Evolutionary conservation across 306 rosid genomes (phyloP).

Genomic region (Ziziphus jujuba): DNA sequence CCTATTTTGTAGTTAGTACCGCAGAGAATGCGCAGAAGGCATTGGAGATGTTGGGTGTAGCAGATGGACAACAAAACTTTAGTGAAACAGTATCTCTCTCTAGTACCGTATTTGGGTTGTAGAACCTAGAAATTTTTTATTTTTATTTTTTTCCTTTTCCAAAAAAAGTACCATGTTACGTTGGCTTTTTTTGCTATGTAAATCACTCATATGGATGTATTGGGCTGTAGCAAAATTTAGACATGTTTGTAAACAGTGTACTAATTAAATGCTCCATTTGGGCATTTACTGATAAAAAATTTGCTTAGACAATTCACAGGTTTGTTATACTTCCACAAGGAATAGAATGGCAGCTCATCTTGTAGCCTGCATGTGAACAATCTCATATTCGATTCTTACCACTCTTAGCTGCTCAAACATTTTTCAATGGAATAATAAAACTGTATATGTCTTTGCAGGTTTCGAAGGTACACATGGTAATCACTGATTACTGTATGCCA

Average conservation of each 20-base stretch:
- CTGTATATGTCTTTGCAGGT: slow-evolving; percentile 7
- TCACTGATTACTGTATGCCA: slow-evolving; percentile 38
- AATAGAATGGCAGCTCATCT: not conserved
- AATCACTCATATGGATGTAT: too few relatives aligned
- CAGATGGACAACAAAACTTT: slow-evolving; percentile 18
- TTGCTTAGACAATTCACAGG: not conserved
- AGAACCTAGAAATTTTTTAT: too few relatives aligned
- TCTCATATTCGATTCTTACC: not conserved
- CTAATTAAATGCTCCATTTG: too few relatives aligned
- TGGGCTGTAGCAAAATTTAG: too few relatives aligned
- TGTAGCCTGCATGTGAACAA: not conserved
- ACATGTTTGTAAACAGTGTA: too few relatives aligned
- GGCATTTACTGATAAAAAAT: too few relatives aligned
- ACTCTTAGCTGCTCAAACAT: not conserved
- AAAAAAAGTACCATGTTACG: too few relatives aligned
- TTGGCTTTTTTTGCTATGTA: too few relatives aligned
- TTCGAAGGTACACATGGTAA: slow-evolving; percentile 25
- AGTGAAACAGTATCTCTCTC: not conserved
- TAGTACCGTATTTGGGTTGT: not conserved
- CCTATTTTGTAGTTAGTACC: slow-evolving; percentile 15
- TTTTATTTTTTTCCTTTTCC: not conserved
- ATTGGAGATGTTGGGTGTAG: slow-evolving; percentile 34
- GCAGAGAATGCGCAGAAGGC: slow-evolving; percentile 29
- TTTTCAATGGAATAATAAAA: not conserved
- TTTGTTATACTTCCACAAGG: not conserved